phyloP scores from a whole-genome alignment of 192 early-diverging fungal species.

The Coemansia biformis region DNA sequence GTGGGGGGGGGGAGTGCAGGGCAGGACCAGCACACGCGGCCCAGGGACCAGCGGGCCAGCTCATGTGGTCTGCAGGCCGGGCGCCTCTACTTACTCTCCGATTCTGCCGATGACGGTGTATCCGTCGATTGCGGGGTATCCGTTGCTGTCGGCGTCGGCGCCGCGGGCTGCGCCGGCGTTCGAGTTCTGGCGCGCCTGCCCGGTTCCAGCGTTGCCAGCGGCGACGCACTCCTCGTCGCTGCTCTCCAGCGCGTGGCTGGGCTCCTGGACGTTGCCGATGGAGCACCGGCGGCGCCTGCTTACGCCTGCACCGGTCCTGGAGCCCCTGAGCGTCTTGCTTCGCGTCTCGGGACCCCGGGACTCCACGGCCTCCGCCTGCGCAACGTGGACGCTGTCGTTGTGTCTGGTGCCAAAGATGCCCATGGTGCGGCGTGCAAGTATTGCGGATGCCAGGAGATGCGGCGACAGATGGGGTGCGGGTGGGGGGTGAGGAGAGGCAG shows the following conservation, averaged over 20 bases:
- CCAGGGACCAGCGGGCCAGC: too few relatives aligned
- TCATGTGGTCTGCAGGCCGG: too few relatives aligned
- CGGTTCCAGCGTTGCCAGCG: not conserved
- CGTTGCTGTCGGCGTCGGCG: conserved; percentile 25
- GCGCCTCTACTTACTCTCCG: too few relatives aligned
- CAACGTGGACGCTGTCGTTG: not conserved
- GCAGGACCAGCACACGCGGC: too few relatives aligned
- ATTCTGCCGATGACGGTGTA: conserved; percentile 39
- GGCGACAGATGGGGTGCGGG: too few relatives aligned
- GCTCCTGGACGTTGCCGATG: conserved; percentile 26
- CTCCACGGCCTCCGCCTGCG: too few relatives aligned
- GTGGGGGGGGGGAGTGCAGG: too few relatives aligned
- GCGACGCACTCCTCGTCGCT: conserved; percentile 23
- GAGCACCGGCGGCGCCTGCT: conserved; percentile 39
- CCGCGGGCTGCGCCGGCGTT: conserved; percentile 27
- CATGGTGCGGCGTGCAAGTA: conserved; percentile 2
- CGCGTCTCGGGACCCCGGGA: conserved; percentile 1
- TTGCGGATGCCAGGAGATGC: too few relatives aligned
- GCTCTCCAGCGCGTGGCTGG: conserved; percentile 23
- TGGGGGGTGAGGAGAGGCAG: too few relatives aligned
- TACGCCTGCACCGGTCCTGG: conserved; percentile 3
- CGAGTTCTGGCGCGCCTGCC: conserved; percentile 29
- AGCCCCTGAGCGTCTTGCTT: conserved; percentile 16
- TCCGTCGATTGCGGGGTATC: conserved; percentile 43
- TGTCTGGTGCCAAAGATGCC: conserved; percentile 24